Percentiles rank a stretch among this genome's conserved stretches.
These are phyloP conservation scores for Hemisphaericaspora nanyangensis DNA, from an alignment of 805 yeast genomes.

Conservation along the genomic window DNA sequence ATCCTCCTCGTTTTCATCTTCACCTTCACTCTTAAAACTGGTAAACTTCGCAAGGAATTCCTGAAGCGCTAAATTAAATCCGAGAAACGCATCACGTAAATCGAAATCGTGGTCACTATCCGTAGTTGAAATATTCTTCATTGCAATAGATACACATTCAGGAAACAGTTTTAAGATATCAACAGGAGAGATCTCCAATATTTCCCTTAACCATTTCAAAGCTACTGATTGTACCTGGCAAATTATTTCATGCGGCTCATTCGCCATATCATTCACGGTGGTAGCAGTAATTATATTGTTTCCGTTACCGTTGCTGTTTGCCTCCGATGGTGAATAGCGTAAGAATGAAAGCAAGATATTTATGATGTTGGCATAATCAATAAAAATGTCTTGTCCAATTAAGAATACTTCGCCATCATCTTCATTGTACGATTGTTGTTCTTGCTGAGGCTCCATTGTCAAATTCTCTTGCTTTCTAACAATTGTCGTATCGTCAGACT, in stretches of 20 bases:
- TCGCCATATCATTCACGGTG: slow-evolving; percentile 20
- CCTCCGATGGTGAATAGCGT: slow-evolving; percentile 53
- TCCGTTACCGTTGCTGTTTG: slow-evolving; percentile 9
- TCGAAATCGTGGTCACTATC: slow-evolving; percentile 36
- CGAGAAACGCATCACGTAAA: slow-evolving; percentile 31
- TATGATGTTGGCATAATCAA: slow-evolving; percentile 77
- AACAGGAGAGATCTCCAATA: slow-evolving; percentile 69
- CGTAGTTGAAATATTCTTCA: slow-evolving; percentile 38
- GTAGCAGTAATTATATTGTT: too few relatives aligned
- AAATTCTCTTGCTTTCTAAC: slow-evolving; percentile 15
- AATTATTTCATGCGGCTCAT: slow-evolving; percentile 35
- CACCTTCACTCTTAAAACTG: slow-evolving; percentile 7
- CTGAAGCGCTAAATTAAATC: slow-evolving; percentile 32
- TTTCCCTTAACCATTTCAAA: slow-evolving; percentile 74
- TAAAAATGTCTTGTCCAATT: slow-evolving; percentile 66
- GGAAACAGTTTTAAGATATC: slow-evolving; percentile 75
- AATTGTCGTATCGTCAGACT: slow-evolving; percentile 23
- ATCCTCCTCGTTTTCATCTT: slow-evolving; percentile 22
- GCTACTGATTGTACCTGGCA: slow-evolving; percentile 73
- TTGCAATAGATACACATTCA: slow-evolving; percentile 63
- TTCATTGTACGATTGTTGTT: slow-evolving; percentile 23
- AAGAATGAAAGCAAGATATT: slow-evolving; percentile 79
- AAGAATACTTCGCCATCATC: slow-evolving; percentile 35
- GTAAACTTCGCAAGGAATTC: slow-evolving; percentile 28
- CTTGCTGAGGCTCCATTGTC: too few relatives aligned